Evolutionary conservation across 1,284 basidiomycete species (phyloP), one percentile per base, ranked within the genome.

Genomic region (Rhodotorula sp.): DNA sequence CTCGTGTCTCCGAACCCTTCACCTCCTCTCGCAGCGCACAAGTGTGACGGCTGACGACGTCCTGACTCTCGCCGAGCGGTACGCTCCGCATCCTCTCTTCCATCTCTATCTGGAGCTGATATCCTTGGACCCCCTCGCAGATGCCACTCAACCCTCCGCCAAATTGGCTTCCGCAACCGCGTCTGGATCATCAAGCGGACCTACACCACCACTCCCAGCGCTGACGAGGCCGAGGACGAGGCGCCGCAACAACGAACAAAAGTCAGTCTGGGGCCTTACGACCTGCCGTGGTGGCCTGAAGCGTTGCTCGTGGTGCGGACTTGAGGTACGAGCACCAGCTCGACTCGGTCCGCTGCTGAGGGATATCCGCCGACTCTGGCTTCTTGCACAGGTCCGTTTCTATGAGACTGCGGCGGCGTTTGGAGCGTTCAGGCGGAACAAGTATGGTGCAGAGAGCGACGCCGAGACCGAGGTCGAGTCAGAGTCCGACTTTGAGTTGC

Each of bases 101-200:
- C 30, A 6, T 24, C 32, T 36, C 11, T 3, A 10, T n/a, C 27
- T 30, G 20, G 2, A 6, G 17, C 13, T 36, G 15, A 19, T 7
- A 24, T 22, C 5, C 10, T 29, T 4, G 7, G 22, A 39, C 4
- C 15, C 36, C 20, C 13, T 2, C 55, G 20, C 56, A 74, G 73
- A 17, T 68, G 62, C 57, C 49, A 66, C 0, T 39, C 64, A 4
- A 71, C 71, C 4, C 64, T 75, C 6, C 59, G 57, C 9, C 74
- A 75, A 36, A 63, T 75, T 39, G 74, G 74, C 19, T 69, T 71
- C 62, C 68, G 74, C 17, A 75, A 75, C 52, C 71, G 68, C n/a
- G 74, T 75, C 24, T 75, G 74, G 74, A 53, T 68, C 62, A 61
- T 75, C 47, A 62, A 66, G 32, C 64, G 69, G 2, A 47, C 55